Evolutionary conservation across 495 filamentous ascomycete species (phyloP).

Genomic region (Podospora appendiculata): DNA sequence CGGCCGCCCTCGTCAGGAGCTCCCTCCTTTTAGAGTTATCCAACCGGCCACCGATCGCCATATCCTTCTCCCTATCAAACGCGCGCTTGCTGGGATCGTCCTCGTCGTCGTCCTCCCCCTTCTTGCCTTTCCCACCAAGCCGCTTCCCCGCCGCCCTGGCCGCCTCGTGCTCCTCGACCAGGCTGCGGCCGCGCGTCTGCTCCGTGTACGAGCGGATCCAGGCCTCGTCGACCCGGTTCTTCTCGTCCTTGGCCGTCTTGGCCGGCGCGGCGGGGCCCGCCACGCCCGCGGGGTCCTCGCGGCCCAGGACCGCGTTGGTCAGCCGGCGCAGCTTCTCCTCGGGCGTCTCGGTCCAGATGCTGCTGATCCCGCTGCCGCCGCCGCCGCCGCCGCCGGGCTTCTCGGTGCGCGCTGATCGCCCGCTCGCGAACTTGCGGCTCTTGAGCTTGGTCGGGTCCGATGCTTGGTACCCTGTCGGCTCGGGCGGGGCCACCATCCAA

Average conservation of each 20-base stretch:
- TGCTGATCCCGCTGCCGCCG: conserved; percentile 30
- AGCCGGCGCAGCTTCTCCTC: conserved; percentile 78
- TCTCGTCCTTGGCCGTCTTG: not conserved
- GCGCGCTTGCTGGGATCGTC: conserved; percentile 86
- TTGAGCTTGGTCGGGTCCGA: conserved; percentile 75
- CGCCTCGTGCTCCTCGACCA: conserved; percentile 56
- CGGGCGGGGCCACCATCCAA: conserved; percentile 92
- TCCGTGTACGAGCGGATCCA: conserved; percentile 30
- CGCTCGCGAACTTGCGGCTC: conserved; percentile 66
- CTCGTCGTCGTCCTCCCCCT: conserved; percentile 53
- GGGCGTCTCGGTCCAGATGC: conserved; percentile 87
- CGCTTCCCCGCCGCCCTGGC: conserved; percentile 5
- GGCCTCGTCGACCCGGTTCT: conserved; percentile 28
- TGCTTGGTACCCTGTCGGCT: conserved; percentile 52
- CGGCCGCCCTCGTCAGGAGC: conserved; percentile 69
- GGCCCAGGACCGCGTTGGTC: conserved; percentile 78
- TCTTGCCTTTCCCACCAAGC: not conserved
- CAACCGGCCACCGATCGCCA: conserved; percentile 66
- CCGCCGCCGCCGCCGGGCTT: conserved; percentile 37
- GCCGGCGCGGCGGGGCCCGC: not conserved
- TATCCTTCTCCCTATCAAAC: conserved; percentile 94
- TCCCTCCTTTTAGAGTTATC: conserved; percentile 68
- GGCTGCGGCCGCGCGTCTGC: conserved; percentile 50
- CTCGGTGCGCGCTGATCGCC: conserved; percentile 17
- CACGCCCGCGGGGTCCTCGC: conserved; percentile 26